phyloP scores from a whole-genome alignment of 108 stramenopile species.

The Craspedostauros australis region DNA sequence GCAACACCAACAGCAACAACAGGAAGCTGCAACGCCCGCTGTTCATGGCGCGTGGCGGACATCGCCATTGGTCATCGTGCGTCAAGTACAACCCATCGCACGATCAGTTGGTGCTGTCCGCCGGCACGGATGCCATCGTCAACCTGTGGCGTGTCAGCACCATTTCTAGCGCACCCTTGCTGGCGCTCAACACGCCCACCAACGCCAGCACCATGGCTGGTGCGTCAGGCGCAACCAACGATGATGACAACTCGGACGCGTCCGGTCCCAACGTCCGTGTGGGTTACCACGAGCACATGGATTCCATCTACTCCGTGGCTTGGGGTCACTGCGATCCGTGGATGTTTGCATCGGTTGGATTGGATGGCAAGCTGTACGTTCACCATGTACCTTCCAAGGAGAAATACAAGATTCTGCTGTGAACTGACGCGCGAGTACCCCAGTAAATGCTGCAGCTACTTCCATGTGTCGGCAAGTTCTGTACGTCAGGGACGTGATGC shows the following conservation, averaged over 20 bases:
- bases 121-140: constrained; percentile 87
- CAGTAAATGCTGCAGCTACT: too few relatives aligned
- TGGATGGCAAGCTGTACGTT: constrained; percentile 86
- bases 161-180: constrained; percentile 90
- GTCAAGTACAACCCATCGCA: constrained; percentile 96
- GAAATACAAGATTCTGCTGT: constrained; percentile 99
- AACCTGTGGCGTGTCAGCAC: constrained; percentile 93
- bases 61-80: constrained; percentile 80
- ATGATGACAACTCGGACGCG: background rate
- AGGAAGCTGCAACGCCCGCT: constrained; percentile 34
- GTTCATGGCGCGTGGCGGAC: constrained; percentile 68
- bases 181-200: constrained; percentile 41
- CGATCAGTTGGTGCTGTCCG: constrained; percentile 94
- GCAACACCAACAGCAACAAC: background rate
- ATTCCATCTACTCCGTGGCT: constrained; percentile 75
- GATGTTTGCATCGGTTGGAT: constrained; percentile 85
- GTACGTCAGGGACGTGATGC: too few relatives aligned
- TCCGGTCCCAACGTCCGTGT: constrained; percentile 72
- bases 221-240: constrained; percentile 11
- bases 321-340: constrained; percentile 96
- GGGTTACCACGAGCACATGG: constrained; percentile 75
- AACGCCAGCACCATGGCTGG: background rate
- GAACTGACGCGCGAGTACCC: too few relatives aligned
- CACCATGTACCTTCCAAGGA: constrained; percentile 97
- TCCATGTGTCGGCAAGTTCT: too few relatives aligned